A percentile compares a stretch with the other conserved stretches of the same genome.
phyloP scores from a whole-genome alignment of 257 asterid species.

The Parsonsia alboflavescens region DNA sequence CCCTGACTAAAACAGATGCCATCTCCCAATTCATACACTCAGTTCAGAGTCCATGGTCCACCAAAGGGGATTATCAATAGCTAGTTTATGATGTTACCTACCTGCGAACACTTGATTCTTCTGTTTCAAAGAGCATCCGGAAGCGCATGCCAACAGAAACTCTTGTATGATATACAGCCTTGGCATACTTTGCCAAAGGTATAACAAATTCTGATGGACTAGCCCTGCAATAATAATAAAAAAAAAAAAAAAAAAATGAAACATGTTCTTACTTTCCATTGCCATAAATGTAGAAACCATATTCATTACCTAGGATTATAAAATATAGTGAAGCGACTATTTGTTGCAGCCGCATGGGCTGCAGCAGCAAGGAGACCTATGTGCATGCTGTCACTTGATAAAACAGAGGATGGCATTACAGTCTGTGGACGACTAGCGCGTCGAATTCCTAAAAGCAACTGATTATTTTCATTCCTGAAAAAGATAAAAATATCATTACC shows the following conservation, averaged over 20 bases:
- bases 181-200: slow-evolving; percentile 82
- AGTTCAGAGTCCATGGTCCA: not conserved
- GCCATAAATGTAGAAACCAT: not conserved
- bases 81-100: slow-evolving; percentile 23
- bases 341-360: slow-evolving; percentile 90
- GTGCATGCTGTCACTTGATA: slow-evolving; percentile 96
- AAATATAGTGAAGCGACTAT: slow-evolving; percentile 84
- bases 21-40: not conserved
- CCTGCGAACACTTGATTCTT: slow-evolving; percentile 92
- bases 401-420: slow-evolving; percentile 84
- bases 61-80: not conserved
- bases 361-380: slow-evolving; percentile 99
- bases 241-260: not conserved
- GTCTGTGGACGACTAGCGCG: slow-evolving; percentile 86
- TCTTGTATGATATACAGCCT: slow-evolving; percentile 77
- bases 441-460: slow-evolving; percentile 80
- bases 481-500: not conserved
- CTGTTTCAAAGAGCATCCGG: slow-evolving; percentile 92
- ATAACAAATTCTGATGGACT: slow-evolving; percentile 89
- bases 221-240: slow-evolving; percentile 54
- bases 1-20: not conserved
- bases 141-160: slow-evolving; percentile 95
- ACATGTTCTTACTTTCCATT: slow-evolving; percentile 1
- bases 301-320: slow-evolving; percentile 70
- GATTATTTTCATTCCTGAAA: slow-evolving; percentile 80